phyloP scores from a whole-genome alignment of 2,329 filamentous ascomycete species.

The Fusarium camptoceras region DNA sequence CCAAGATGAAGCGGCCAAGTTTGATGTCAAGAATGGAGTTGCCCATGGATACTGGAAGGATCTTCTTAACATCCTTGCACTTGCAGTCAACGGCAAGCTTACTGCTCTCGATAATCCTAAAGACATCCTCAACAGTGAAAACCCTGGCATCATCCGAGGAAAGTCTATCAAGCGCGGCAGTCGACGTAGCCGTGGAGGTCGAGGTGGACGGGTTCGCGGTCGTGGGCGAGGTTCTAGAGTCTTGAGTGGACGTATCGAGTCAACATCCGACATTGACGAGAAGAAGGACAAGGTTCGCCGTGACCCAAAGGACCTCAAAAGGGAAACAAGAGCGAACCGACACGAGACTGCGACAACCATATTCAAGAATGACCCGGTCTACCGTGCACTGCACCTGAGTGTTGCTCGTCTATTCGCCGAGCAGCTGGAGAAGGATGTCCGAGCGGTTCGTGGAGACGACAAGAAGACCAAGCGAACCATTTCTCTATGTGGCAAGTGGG shows the following conservation, averaged over 20 bases:
- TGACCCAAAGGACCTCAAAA: constrained; percentile 41
- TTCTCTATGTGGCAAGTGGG: constrained; percentile 71
- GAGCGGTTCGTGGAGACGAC: constrained; percentile 54
- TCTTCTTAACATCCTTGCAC: constrained; percentile 66
- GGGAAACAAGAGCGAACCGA: constrained; percentile 52
- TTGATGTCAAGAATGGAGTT: constrained; percentile 60
- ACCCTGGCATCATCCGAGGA: constrained; percentile 39
- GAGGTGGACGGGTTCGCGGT: background rate
- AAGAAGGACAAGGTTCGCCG: background rate
- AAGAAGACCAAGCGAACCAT: constrained; percentile 57
- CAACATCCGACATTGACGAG: background rate
- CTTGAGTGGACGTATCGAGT: background rate
- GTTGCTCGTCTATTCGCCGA: constrained; percentile 68
- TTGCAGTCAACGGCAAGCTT: constrained; percentile 63
- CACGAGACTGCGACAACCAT: constrained; percentile 56
- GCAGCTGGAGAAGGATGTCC: constrained; percentile 63
- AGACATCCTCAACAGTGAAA: constrained; percentile 56
- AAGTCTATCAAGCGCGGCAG: constrained; percentile 31
- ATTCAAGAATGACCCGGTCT: constrained; percentile 59
- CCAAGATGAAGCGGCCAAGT: constrained; percentile 52
- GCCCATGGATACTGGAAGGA: constrained; percentile 74
- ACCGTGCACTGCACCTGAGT: constrained; percentile 63
- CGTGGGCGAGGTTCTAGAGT: background rate
- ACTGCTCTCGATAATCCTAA: constrained; percentile 54
- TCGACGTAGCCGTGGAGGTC: constrained; percentile 3